Evolutionary conservation across 148 eudicot species (phyloP).

Genomic region (Polygonum aviculare): DNA sequence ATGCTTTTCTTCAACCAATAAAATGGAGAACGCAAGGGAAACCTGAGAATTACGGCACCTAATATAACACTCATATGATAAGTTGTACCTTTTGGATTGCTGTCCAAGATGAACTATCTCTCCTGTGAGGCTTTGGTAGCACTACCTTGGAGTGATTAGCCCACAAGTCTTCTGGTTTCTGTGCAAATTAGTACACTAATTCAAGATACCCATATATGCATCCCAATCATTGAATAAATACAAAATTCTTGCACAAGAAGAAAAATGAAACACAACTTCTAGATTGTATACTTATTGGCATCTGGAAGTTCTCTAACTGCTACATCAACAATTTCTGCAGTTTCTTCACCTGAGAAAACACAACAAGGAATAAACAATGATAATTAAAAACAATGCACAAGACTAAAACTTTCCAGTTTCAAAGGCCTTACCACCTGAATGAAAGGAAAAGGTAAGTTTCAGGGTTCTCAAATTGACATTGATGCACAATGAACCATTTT

Average conservation of each 20-base stretch:
- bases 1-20: neutral
- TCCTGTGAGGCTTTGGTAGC: slow-evolving; percentile 90
- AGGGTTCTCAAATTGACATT: too few species aligned
- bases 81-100: slow-evolving; percentile 64
- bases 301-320: slow-evolving; percentile 97
- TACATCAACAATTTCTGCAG: slow-evolving; percentile 79
- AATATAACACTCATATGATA: neutral
- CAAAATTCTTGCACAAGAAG: neutral
- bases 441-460: neutral
- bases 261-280: neutral
- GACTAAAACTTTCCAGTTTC: neutral
- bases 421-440: neutral
- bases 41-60: neutral
- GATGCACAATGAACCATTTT: too few species aligned
- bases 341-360: slow-evolving; percentile 73
- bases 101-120: slow-evolving; percentile 59
- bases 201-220: neutral
- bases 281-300: slow-evolving; percentile 70
- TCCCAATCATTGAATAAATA: neutral
- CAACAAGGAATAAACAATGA: neutral
- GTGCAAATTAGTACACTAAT: neutral
- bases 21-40: neutral
- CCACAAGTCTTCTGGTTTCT: slow-evolving; percentile 99
- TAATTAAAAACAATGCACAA: neutral
- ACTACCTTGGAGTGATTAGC: slow-evolving; percentile 81